Percentiles rank a stretch among this genome's conserved stretches.
These are phyloP conservation scores for Colletotrichum orchidophilum DNA, from an alignment of 2,329 filamentous ascomycete species.

Conservation along the genomic window DNA sequence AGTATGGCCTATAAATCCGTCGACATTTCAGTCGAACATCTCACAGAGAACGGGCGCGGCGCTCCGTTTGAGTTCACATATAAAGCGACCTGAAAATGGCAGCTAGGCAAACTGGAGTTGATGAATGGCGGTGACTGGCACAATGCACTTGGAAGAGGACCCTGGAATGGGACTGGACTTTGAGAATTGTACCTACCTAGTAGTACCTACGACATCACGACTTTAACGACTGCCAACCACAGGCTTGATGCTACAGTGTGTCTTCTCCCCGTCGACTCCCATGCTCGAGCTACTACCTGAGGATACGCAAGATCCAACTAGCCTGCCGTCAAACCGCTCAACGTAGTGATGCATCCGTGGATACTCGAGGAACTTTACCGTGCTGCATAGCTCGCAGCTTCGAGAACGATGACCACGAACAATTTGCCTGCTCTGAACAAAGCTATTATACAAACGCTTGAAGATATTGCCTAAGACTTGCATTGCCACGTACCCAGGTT, in stretches of 20 bases:
- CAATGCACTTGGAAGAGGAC: not conserved
- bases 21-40: not conserved
- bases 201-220: slow-evolving; percentile 3
- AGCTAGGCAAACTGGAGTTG: not conserved
- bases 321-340: no score
- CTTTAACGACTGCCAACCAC: not conserved
- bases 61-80: not conserved
- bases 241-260: no score
- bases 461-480: not conserved
- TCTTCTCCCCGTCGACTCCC: no score
- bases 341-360: no score
- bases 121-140: not conserved
- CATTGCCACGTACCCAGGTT: not conserved
- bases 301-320: not conserved
- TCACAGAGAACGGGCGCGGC: not conserved
- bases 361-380: not conserved
- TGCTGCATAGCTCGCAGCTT: not conserved
- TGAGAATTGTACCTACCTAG: slow-evolving; percentile 6
- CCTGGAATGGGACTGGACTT: slow-evolving; percentile 9
- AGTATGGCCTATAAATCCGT: slow-evolving; percentile 19
- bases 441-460: not conserved
- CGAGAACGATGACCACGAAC: not conserved
- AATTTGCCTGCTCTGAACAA: not conserved
- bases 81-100: slow-evolving; percentile 10
- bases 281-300: not conserved